phyloP scores from a whole-genome alignment of 768 basidiomycete species.

The Lactarius trivialis region DNA sequence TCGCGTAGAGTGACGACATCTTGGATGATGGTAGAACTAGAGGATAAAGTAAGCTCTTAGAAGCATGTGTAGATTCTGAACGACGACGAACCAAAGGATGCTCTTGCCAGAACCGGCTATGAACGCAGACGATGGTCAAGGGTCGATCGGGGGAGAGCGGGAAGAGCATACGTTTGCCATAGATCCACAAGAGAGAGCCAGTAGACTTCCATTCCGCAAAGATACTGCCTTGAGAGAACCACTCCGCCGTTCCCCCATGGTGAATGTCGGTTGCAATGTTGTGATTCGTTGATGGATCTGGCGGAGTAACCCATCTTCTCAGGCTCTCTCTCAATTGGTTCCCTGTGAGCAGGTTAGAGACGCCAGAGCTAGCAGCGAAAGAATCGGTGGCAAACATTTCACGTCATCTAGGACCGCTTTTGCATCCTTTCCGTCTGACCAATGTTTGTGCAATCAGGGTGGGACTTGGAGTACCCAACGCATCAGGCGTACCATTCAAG shows the following conservation, averaged over 20 bases:
- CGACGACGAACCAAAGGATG: too few relatives aligned
- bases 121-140: too few relatives aligned
- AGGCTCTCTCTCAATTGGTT: not conserved
- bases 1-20: too few relatives aligned
- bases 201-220: not conserved
- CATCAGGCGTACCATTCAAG: not conserved
- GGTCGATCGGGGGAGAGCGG: too few relatives aligned
- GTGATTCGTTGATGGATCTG: not conserved
- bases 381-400: not conserved
- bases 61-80: too few relatives aligned
- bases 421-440: not conserved
- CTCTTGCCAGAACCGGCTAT: too few relatives aligned
- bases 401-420: not conserved
- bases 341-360: not conserved
- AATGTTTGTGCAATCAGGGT: not conserved
- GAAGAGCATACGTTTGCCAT: too few relatives aligned
- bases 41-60: too few relatives aligned
- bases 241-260: not conserved
- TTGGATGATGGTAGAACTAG: too few relatives aligned
- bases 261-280: not conserved
- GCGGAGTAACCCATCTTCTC: not conserved
- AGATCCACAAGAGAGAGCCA: not conserved
- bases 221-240: not conserved
- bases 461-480: not conserved
- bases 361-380: not conserved